A percentile compares a stretch with the other conserved stretches of the same genome.
These are phyloP conservation scores for Exophiala sideris DNA, from an alignment of 2,329 filamentous ascomycete genomes.

Conservation along the genomic window DNA sequence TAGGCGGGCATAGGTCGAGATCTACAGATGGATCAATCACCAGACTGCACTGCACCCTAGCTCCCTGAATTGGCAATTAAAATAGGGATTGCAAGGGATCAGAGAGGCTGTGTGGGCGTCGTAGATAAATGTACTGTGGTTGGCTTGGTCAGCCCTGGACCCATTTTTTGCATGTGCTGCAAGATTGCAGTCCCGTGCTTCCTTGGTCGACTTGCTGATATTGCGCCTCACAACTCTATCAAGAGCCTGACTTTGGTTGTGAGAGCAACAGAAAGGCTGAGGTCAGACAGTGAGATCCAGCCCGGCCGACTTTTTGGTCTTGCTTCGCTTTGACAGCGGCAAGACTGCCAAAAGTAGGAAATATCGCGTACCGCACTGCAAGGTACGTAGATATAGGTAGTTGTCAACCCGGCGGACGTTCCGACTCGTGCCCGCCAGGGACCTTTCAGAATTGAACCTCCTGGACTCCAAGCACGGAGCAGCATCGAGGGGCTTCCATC, in stretches of 20 bases:
- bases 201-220: background rate
- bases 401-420: too few species aligned
- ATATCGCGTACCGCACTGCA: too few species aligned
- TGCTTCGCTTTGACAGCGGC: too few species aligned
- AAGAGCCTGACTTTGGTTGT: background rate
- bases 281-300: background rate
- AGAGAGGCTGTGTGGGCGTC: background rate
- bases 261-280: background rate
- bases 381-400: too few species aligned
- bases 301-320: too few species aligned
- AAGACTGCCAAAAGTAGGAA: too few species aligned
- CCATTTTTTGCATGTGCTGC: background rate
- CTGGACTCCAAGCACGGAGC: conserved; percentile 1
- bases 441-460: background rate
- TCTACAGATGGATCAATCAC: too few species aligned
- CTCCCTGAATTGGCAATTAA: conserved; percentile 6
- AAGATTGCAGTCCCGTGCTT: conserved; percentile 15
- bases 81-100: background rate
- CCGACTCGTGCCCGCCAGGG: conserved; percentile 4
- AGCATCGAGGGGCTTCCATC: background rate
- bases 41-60: conserved; percentile 5
- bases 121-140: background rate
- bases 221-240: background rate
- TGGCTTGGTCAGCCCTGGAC: conserved; percentile 16
- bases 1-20: conserved; percentile 1